Evolutionary conservation across 2,329 filamentous ascomycete species (phyloP).

Genomic region (Penicillium sp.): DNA sequence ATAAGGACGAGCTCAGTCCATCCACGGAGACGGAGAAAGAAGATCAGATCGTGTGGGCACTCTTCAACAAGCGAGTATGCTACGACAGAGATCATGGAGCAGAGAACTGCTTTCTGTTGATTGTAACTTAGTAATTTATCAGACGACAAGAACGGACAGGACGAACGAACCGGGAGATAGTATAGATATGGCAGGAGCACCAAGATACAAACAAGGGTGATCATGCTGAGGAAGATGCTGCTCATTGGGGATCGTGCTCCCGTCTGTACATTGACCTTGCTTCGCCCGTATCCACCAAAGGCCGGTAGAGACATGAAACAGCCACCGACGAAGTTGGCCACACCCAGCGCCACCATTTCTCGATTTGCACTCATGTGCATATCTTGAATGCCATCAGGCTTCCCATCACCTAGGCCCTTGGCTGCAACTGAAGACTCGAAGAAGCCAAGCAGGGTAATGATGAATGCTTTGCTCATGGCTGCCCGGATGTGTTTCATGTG

Average conservation of each 20-base stretch:
- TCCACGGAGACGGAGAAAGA: conserved; percentile 82
- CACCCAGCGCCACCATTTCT: conserved; percentile 86
- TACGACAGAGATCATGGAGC: conserved; percentile 90
- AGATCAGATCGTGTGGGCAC: conserved; percentile 84
- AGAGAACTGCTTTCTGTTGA: conserved; percentile 81
- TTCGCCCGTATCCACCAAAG: conserved; percentile 93
- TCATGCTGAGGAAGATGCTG: conserved; percentile 78
- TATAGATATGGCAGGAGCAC: conserved; percentile 90
- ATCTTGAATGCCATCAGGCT: conserved; percentile 67
- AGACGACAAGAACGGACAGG: neutral
- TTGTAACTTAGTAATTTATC: conserved; percentile 3
- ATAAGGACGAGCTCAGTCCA: conserved; percentile 86
- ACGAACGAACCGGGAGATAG: conserved; percentile 78
- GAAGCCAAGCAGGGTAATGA: conserved; percentile 94
- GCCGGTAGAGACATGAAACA: conserved; percentile 90
- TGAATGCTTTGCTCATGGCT: conserved; percentile 84
- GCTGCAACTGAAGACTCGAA: conserved; percentile 97
- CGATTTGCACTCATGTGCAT: conserved; percentile 87
- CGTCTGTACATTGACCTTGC: conserved; percentile 90
- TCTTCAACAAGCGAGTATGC: conserved; percentile 94
- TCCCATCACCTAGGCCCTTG: conserved; percentile 71
- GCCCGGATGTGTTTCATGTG: conserved; percentile 81
- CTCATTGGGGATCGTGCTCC: conserved; percentile 93
- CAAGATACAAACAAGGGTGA: conserved; percentile 76
- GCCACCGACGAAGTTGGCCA: conserved; percentile 85